Evolutionary conservation across 495 filamentous ascomycete genomes (phyloP), one percentile per base, ranked within the genome.

Genomic region (Pyrenula aspistea): DNA sequence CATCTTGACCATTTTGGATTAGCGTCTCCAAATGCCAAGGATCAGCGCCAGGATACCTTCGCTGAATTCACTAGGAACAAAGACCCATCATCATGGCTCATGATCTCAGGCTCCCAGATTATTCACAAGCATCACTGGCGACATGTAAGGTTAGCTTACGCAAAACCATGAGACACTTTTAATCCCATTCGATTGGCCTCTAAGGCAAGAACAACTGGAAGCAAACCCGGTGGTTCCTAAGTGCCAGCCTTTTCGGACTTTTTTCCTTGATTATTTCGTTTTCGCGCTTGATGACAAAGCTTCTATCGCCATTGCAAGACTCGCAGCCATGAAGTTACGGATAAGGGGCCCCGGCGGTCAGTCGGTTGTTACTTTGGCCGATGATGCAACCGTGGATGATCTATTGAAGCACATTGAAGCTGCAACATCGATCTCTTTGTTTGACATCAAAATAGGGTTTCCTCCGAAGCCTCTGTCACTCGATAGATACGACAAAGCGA

Each of bases 391-490:
- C 1, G 76, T 93, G 23, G 66, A 69, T 24, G 82, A 87, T 53
- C 77, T 96, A 0, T 70, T 77, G 24, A 54, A 61, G 19, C 64
- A 73, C 52, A 86, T 89, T 56, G 67, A 66, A 24, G 70, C 80
- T 54, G 74, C 73, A 56, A 86, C 83, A 1, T 73, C 71, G 11
- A 63, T 67, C 57, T 63, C 51, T 57, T 56, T 56, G 24, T 88
- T 91, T 61, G 83, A 91, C 31, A 71, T 95, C 49, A 96, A 95
- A 74, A 87, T 84, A 66, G 90, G 92, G 20, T 97, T 89, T 67
- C 93, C 93, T 1, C 78, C 87, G 2, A 84, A 85, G 61, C 73
- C 82, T 19, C 76, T 98, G 12, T 69, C 79, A 24, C 73, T 89
- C 12, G 75, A 81, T 24, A 60, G 71, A 8, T 62, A 79, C 59